Evolutionary conservation across 306 rosid genomes (phyloP), one percentile per base, ranked within the genome.

Genomic region (Vigna mungo): DNA sequence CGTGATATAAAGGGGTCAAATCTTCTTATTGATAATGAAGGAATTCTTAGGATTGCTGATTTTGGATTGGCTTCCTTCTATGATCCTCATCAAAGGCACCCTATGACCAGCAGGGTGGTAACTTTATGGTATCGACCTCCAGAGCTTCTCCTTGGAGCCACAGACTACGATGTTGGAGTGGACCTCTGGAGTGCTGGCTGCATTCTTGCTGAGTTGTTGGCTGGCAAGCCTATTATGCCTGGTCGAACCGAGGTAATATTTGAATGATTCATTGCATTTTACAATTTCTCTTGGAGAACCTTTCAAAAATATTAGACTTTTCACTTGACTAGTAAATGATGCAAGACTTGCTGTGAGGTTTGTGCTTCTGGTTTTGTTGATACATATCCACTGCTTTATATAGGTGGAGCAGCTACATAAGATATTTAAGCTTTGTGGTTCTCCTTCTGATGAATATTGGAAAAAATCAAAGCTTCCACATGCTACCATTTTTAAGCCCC

Each of bases 141-240:
- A 3, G 96, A 93, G 85, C 93, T 91, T 82, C 96, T 93, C 75
- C 93, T 93, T 21, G 98, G 98, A 60, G 93, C 95, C 84, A 93
- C 98, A 20, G 92, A 93, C 80, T 93, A 91, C 83, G 88, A 90
- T 64, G 93, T 89, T 21, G 98, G 95, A 64, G 93, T 93, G 43
- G 98, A 91, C 84, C 85, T 93, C 47, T 93, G 98, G 98, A 93
- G 98, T 85, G 96, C 98, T 74, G 98, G 98, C 68, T 93, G 98
- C 87, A 93, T 93, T 77, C 87, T 93, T 74, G 98, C 95, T 52
- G 96, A 93, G 80, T 74, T 93, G 76, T 83, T 89, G 83, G 96
- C 95, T 0, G 95, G 98, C 81, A 93, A 87, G 86, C 98, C 98
- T 32, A 93, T 93, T 85, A 91, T 93, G 93, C 95, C 98, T 13